Percentiles rank a stretch among this genome's conserved stretches.
Conservation (phyloP, 345 rosid species). For the Citrus cavaleriei region DNA sequence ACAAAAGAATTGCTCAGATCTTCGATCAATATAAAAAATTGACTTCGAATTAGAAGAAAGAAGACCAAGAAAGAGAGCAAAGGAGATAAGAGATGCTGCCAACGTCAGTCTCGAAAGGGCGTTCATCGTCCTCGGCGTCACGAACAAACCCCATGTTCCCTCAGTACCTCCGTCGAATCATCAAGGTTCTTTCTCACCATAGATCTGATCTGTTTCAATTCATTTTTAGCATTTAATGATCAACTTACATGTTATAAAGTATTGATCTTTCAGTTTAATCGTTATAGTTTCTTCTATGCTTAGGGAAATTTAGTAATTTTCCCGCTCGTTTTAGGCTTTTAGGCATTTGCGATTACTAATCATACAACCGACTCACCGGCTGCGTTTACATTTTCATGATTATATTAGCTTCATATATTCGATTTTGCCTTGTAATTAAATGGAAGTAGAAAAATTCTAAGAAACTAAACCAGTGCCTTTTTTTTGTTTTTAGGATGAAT, state of each 20-base stretch:
- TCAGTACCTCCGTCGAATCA: conserved; percentile 90
- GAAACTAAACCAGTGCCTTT: no score
- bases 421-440: no score
- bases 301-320: not conserved
- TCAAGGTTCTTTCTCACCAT: conserved; percentile 59
- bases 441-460: no score
- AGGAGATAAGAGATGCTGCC: conserved; percentile 60
- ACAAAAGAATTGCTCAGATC: conserved; percentile 30
- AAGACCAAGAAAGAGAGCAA: not conserved
- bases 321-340: not conserved
- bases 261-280: not conserved
- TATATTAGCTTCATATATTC: no score
- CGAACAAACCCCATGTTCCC: conserved; percentile 67
- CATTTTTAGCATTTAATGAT: not conserved
- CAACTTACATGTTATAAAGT: not conserved
- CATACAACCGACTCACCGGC: not conserved
- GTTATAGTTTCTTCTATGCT: not conserved
- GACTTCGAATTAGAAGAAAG: conserved; percentile 16
- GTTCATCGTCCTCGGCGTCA: conserved; percentile 68
- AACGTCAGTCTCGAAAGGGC: conserved; percentile 60
- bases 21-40: conserved; percentile 17
- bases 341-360: not conserved
- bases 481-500: no score
- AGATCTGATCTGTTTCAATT: conserved; percentile 30
- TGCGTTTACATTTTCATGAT: no score